Conservation (phyloP, 768 basidiomycete genomes). For the Rhizopogon roseolus region DNA sequence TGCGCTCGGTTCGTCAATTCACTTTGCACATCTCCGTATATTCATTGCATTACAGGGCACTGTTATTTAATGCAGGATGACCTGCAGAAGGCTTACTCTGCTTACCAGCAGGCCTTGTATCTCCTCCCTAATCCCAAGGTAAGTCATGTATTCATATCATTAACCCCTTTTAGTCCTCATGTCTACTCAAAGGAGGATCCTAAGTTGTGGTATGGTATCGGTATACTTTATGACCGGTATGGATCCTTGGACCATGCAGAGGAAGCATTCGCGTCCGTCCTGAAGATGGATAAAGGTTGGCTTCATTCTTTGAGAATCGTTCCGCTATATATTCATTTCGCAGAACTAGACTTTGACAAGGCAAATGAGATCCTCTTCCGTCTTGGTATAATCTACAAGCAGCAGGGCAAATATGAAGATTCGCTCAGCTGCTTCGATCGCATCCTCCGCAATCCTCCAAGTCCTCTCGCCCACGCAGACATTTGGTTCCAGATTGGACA, state of each 20-base stretch:
- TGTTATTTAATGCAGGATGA: constrained; percentile 99
- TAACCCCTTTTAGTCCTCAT: constrained; percentile 5
- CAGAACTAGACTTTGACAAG: constrained; percentile 84
- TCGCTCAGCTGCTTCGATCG: constrained; percentile 92
- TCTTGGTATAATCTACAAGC: constrained; percentile 98
- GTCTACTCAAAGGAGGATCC: constrained; percentile 70
- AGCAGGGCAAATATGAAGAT: constrained; percentile 90
- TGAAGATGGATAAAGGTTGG: constrained; percentile 94
- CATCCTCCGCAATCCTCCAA: constrained; percentile 93
- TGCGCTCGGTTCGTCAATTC: constrained; percentile 64
- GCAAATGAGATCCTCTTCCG: constrained; percentile 98
- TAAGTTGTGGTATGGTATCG: constrained; percentile 99
- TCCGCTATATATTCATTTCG: constrained; percentile 23
- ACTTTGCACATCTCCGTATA: constrained; percentile 10
- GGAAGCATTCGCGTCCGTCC: constrained; percentile 94
- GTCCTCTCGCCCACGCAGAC: constrained; percentile 92
- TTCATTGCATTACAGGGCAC: constrained; percentile 54
- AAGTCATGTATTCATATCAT: constrained; percentile 7
- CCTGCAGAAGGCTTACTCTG: constrained; percentile 96
- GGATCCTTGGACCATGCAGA: constrained; percentile 98
- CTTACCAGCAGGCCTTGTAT: constrained; percentile 97
- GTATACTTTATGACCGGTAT: constrained; percentile 97
- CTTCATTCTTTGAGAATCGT: constrained; percentile 6
- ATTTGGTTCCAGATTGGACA: constrained; percentile 99
- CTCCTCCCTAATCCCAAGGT: constrained; percentile 94